phyloP scores from a whole-genome alignment of 805 yeast genomes.

The Candida insectorum region DNA sequence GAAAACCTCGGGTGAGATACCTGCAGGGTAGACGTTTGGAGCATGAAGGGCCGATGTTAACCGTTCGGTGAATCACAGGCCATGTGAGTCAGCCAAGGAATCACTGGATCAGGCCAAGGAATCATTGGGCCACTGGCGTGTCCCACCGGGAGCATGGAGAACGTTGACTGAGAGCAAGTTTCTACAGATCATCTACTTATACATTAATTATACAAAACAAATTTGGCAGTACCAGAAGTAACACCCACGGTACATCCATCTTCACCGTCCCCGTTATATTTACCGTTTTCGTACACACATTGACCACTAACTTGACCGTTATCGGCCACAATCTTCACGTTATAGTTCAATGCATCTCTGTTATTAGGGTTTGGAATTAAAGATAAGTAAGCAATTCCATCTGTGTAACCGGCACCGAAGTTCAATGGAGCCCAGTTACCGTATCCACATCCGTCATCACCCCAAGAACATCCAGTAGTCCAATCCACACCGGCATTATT shows the following conservation, averaged over 20 bases:
- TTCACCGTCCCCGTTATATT: constrained; percentile 62
- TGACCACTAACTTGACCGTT: constrained; percentile 59
- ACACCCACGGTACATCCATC: constrained; percentile 96
- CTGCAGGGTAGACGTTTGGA: too few species aligned
- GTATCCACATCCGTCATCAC: constrained; percentile 51
- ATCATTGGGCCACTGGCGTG: too few species aligned
- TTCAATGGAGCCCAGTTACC: constrained; percentile 83
- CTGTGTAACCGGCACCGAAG: constrained; percentile 69
- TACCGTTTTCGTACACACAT: constrained; percentile 79
- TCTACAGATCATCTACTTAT: too few species aligned
- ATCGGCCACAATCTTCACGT: constrained; percentile 38
- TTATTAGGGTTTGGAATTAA: constrained; percentile 80
- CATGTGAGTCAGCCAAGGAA: too few species aligned
- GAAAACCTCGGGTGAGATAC: too few species aligned
- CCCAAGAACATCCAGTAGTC: constrained; percentile 74
- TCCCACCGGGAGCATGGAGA: too few species aligned
- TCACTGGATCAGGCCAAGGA: too few species aligned
- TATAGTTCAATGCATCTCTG: constrained; percentile 38
- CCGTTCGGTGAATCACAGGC: too few species aligned
- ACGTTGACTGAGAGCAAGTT: too few species aligned
- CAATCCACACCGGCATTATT: constrained; percentile 70
- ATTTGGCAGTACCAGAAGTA: constrained; percentile 76
- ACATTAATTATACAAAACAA: constrained; percentile 59
- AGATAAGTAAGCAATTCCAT: constrained; percentile 62
- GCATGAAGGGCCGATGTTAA: too few species aligned